Conservation (phyloP, 257 asterid species). For the Thymus quinquecostatus region DNA sequence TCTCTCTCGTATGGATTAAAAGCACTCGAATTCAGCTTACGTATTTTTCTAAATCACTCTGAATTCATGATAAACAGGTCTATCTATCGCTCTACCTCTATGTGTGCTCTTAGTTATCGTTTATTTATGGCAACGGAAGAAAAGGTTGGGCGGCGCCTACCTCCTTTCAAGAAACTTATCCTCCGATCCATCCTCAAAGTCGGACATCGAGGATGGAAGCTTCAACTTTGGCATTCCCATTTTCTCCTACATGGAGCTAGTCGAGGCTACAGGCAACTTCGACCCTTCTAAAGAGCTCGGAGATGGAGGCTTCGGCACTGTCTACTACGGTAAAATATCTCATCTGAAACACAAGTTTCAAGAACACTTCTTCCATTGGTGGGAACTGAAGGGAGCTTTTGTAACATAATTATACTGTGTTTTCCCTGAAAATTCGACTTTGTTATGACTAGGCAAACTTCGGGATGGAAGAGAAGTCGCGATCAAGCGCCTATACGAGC, state of each 20-base stretch:
- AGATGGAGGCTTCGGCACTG: constrained; percentile 85
- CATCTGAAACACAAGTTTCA: not conserved
- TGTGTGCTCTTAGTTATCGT: constrained; percentile 7
- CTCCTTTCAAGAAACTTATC: constrained; percentile 46
- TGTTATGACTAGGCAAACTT: constrained; percentile 54
- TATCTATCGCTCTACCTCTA: constrained; percentile 34
- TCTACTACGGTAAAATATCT: constrained; percentile 59
- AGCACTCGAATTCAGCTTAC: not conserved
- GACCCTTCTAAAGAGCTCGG: constrained; percentile 70
- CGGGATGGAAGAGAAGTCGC: constrained; percentile 87
- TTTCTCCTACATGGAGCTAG: constrained; percentile 65
- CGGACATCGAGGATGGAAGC: constrained; percentile 48
- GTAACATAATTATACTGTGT: too few species aligned
- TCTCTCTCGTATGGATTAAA: not conserved
- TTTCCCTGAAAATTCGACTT: too few species aligned
- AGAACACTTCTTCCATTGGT: not conserved
- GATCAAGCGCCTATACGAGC: constrained; percentile 75
- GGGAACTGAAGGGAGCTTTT: too few species aligned
- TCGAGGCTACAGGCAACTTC: constrained; percentile 59
- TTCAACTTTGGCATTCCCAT: constrained; percentile 55
- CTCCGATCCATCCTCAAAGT: constrained; percentile 45
- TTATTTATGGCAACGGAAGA: constrained; percentile 38
- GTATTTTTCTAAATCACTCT: not conserved
- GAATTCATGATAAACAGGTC: constrained; percentile 35
- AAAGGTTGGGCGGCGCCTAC: constrained; percentile 26